Conservation (phyloP, 1,284 basidiomycete genomes). For the Stygiomarasmius scandens region DNA sequence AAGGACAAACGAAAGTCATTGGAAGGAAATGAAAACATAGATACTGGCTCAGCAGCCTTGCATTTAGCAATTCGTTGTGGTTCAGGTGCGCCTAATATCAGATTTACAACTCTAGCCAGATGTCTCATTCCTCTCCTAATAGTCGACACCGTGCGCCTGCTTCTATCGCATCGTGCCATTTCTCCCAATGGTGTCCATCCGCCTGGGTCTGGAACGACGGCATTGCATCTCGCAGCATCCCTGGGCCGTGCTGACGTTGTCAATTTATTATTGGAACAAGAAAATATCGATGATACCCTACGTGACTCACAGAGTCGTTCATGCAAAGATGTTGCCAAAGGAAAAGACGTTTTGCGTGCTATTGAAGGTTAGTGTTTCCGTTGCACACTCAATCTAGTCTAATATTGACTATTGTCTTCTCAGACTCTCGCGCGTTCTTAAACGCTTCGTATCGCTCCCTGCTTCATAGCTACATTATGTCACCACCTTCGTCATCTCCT, state of each 20-base stretch:
- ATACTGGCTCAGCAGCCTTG: constrained; percentile 75
- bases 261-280: constrained; percentile 74
- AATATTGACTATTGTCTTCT: neutral
- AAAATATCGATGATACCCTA: constrained; percentile 80
- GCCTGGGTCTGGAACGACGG: constrained; percentile 73
- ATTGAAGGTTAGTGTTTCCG: constrained; percentile 64
- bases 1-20: constrained; percentile 59
- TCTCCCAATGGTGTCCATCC: constrained; percentile 78
- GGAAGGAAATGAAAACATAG: constrained; percentile 44
- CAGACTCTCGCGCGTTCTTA: constrained; percentile 82
- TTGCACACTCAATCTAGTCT: neutral
- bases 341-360: constrained; percentile 70
- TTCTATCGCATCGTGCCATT: constrained; percentile 75
- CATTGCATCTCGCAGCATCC: constrained; percentile 86
- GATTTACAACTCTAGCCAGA: neutral
- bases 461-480: constrained; percentile 75
- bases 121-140: constrained; percentile 5
- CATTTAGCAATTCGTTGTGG: constrained; percentile 89
- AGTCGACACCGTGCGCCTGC: constrained; percentile 68
- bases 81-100: constrained; percentile 58
- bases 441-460: constrained; percentile 78
- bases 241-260: constrained; percentile 83
- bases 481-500: constrained; percentile 48
- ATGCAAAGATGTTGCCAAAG: constrained; percentile 75
- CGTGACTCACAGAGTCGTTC: constrained; percentile 74